Evolutionary conservation across 371 early-diverging fungal species (phyloP), one percentile per base, ranked within the genome.

Genomic region (Dinochytrium kinnereticum): DNA sequence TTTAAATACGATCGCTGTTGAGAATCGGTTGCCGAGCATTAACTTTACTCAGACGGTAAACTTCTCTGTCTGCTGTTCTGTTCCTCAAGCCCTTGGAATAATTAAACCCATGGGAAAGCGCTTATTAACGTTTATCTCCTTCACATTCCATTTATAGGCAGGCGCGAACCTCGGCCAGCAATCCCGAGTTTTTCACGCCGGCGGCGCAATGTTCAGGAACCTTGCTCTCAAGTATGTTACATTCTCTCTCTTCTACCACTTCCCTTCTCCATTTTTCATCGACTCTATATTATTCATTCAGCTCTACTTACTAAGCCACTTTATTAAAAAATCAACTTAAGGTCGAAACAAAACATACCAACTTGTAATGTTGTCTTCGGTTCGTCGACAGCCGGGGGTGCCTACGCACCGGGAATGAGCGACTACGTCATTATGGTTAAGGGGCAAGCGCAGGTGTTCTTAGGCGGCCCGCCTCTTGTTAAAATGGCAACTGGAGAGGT

Each of bases 401-500:
- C 92, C 7, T 92, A 92, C 70, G 84, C 86, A 44, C 91, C 91
- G 37, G 91, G 89, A 55, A 90, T 92, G 91, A 88, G 89, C 64
- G 92, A 92, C 74, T 91, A 91, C 79, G 84, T 87, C 7, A 89
- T 92, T 61, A 88, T 92, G 89, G 90, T 91, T 69, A 90, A 91
- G 82, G 88, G 90, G 71, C 86, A 91, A 76, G 92, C 92, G 1
- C 88, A 90, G 71, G 91, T 92, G 0, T 92, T 88, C 69, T 76
- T 92, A 24, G 92, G 91, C 49, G 92, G 92, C 7, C 92, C 92
- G 24, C 92, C 92, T 21, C 73, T 92, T 39, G 92, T 92, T 26
- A 84, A 91, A 74, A 90, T 91, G 91, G 92, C 92, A 2, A 92
- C 91, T 0, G 91, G 91, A 59, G 92, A 92, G 79, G 76, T 89